Evolutionary conservation across 768 basidiomycete genomes (phyloP).

Genomic region (Fomitopsis serialis): DNA sequence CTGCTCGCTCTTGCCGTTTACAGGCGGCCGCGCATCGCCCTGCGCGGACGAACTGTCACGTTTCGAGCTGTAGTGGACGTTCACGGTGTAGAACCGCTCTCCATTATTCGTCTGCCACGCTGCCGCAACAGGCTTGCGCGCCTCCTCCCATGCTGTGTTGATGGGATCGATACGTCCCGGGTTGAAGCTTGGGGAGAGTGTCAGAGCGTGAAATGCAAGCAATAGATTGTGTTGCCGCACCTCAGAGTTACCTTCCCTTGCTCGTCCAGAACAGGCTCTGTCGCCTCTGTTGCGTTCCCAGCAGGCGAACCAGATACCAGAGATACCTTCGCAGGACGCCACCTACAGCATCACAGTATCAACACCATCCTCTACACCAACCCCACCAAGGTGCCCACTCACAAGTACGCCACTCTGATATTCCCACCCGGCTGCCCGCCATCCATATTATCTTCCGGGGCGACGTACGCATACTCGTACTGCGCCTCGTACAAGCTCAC

Average conservation of each 20-base stretch:
- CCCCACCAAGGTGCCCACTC: constrained; percentile 10
- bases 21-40: constrained; percentile 53
- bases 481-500: constrained; percentile 28
- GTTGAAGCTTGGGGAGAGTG: constrained; percentile 40
- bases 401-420: constrained; percentile 56
- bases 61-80: constrained; percentile 56
- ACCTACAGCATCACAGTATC: constrained; percentile 23
- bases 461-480: constrained; percentile 46
- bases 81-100: constrained; percentile 48
- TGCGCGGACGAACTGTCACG: constrained; percentile 48
- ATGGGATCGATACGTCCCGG: constrained; percentile 59
- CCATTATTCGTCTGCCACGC: constrained; percentile 45
- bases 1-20: constrained; percentile 44
- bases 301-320: constrained; percentile 39
- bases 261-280: constrained; percentile 29
- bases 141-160: constrained; percentile 47
- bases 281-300: constrained; percentile 44
- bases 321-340: constrained; percentile 43
- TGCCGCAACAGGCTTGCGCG: constrained; percentile 57
- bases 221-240: constrained; percentile 21
- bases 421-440: constrained; percentile 62
- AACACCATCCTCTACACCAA: neutral
- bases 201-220: neutral
- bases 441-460: constrained; percentile 48
- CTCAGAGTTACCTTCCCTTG: constrained; percentile 35